Evolutionary conservation across 2,329 filamentous ascomycete species (phyloP).

Genomic region (Zasmidium angulare): DNA sequence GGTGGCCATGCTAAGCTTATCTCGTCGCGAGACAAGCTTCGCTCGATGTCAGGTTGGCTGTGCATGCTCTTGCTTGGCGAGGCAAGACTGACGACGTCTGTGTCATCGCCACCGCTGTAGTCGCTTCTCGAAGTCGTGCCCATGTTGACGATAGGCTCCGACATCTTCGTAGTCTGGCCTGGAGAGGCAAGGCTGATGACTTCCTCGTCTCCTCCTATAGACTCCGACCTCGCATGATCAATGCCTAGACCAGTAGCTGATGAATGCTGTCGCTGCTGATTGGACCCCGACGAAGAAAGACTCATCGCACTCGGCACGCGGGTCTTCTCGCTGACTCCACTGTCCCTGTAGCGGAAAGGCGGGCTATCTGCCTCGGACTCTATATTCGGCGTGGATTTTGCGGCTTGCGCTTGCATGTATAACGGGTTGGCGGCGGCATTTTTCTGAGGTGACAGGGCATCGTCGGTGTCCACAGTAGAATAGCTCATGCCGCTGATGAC

Average conservation of each 20-base stretch:
- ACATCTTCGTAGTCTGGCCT: too few relatives aligned
- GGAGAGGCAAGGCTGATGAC: background rate
- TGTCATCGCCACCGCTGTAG: background rate
- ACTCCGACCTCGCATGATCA: background rate
- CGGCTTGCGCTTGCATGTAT: conserved; percentile 1
- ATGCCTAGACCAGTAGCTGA: background rate
- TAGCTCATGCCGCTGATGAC: conserved; percentile 13
- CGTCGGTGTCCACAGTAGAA: conserved; percentile 8
- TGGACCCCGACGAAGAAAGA: background rate
- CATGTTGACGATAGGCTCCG: too few relatives aligned
- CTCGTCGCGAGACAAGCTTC: background rate
- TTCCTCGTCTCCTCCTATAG: background rate
- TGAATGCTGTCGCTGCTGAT: background rate
- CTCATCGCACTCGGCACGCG: background rate
- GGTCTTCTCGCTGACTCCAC: background rate
- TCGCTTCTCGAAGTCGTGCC: too few relatives aligned
- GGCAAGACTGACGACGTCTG: background rate
- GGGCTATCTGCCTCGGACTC: background rate
- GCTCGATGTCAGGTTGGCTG: too few relatives aligned
- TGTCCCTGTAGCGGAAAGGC: background rate
- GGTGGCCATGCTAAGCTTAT: background rate
- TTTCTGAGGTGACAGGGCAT: background rate
- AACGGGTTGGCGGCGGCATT: background rate
- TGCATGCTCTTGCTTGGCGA: conserved; percentile 4
- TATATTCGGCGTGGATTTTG: background rate